Evolutionary conservation across 345 rosid genomes (phyloP).

Genomic region (Leavenworthia alabamica): DNA sequence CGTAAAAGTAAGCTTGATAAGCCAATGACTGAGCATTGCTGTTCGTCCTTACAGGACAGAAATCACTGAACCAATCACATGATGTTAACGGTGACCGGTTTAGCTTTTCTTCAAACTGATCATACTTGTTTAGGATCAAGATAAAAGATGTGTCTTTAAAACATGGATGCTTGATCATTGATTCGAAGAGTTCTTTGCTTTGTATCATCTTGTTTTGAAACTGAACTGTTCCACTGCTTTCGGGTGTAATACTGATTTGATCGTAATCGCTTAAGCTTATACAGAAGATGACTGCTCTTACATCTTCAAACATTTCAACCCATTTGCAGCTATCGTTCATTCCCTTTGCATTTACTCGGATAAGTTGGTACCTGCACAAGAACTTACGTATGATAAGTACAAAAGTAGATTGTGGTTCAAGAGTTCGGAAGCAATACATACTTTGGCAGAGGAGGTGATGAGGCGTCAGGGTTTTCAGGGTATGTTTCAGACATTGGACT

Average conservation of each 20-base stretch:
- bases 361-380: constrained; percentile 69
- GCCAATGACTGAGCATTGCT: constrained; percentile 65
- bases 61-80: constrained; percentile 87
- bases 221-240: constrained; percentile 38
- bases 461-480: constrained; percentile 62
- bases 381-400: neutral
- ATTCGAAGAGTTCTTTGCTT: constrained; percentile 81
- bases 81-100: constrained; percentile 49
- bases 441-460: constrained; percentile 60
- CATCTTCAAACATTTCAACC: constrained; percentile 99
- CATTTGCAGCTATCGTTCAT: constrained; percentile 98
- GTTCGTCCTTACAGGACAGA: constrained; percentile 65
- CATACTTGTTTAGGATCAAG: constrained; percentile 86
- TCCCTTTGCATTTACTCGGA: constrained; percentile 85
- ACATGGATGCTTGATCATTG: constrained; percentile 76
- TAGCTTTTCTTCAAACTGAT: constrained; percentile 81
- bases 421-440: constrained; percentile 14
- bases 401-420: neutral
- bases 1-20: constrained; percentile 88
- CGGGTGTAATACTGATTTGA: constrained; percentile 50
- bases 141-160: constrained; percentile 78
- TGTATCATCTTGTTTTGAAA: constrained; percentile 81
- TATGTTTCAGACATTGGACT: constrained; percentile 90
- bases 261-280: constrained; percentile 83
- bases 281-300: constrained; percentile 74